Conservation (phyloP, 768 basidiomycete genomes). For the Termitomyces sp. region DNA sequence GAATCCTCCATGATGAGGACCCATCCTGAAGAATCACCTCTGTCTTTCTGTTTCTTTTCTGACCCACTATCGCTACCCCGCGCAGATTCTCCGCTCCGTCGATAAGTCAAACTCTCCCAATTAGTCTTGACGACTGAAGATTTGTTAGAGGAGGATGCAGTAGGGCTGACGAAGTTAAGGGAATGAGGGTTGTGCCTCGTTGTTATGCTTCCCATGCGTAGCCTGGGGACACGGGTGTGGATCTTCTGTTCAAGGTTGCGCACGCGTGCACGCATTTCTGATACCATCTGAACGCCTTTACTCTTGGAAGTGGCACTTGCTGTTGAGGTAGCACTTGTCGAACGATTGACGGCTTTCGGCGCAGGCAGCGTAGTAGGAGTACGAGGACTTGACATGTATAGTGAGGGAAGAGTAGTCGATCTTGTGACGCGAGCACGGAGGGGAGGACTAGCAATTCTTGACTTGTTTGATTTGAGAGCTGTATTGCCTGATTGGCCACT, state of each 20-base stretch:
- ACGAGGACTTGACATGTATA: slow-evolving; percentile 44
- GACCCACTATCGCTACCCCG: slow-evolving; percentile 39
- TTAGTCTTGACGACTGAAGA: slow-evolving; percentile 37
- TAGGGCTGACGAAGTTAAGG: slow-evolving; percentile 25
- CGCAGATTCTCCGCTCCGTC: slow-evolving; percentile 39
- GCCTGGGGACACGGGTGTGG: slow-evolving; percentile 78
- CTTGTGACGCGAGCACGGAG: slow-evolving; percentile 38
- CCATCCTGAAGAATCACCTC: slow-evolving; percentile 72
- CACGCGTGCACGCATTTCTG: slow-evolving; percentile 85
- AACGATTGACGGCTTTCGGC: slow-evolving; percentile 31
- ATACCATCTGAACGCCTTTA: slow-evolving; percentile 88
- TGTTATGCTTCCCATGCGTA: slow-evolving; percentile 77
- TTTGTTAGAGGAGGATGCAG: slow-evolving; percentile 31
- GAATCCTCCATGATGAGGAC: slow-evolving; percentile 88
- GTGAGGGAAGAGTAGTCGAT: slow-evolving; percentile 51
- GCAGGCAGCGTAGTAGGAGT: slow-evolving; percentile 35
- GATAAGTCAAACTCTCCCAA: slow-evolving; percentile 35
- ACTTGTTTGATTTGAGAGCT: slow-evolving; percentile 41
- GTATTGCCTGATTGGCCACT: slow-evolving; percentile 44
- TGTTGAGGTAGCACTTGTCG: slow-evolving; percentile 34
- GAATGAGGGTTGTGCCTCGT: slow-evolving; percentile 41
- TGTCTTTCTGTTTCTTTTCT: slow-evolving; percentile 40
- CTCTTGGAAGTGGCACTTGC: slow-evolving; percentile 57
- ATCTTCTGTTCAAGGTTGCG: slow-evolving; percentile 81
- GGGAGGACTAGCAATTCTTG: slow-evolving; percentile 40